Base-by-base conservation (phyloP, 306 rosid genomes). In the Citrullus mucosospermus region DNA sequence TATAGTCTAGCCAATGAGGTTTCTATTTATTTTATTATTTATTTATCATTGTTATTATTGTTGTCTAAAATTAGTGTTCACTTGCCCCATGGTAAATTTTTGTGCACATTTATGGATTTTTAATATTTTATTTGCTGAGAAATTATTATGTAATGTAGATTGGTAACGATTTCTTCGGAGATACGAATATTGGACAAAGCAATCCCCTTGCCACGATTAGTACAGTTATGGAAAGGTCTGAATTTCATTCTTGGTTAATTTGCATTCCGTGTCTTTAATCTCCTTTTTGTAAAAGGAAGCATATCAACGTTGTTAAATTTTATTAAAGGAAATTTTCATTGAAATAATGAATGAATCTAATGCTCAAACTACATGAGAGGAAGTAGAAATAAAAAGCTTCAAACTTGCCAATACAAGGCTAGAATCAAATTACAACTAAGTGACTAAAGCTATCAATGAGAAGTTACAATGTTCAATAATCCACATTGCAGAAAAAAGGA, bases 171-270 rank as follows among this genome's bases (percentile, higher is more conserved):
- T 92, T 84, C 90, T 72, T 89, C 82, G 80, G 78, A 77, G 89
- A 75, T 72, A 15, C 73, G 48, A 80, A 62, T 78, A 63, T 50
- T 28, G 91, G 78, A 79, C 76, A 81, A 73, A 80, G 82, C 79
- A 63, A 79, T 81, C 75, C 38, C 79, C 84, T 69, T 78, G 54
- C 92, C 75, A 56, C 71, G 30, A 32, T 91, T 79, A 53, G 77
- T 50, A 78, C 80, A 63, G 84, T 92, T 56, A 91, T 92, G 90
- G 89, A 80, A 80, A 91, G 92, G 99, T 92, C 68, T 20, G 68
- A 25, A 57, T 58, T 76, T 58, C 50, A 15, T 25, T 72, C 28
- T 18, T 67, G 53, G 8, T 67, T 67, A 8, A 38, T 67, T 9
- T 48, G 15, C 8, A 72, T 46, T 72, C 38, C 0, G 39, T 48